Base-by-base conservation (phyloP, 1,284 basidiomycete species). In the Coniferiporia sulphurascens region DNA sequence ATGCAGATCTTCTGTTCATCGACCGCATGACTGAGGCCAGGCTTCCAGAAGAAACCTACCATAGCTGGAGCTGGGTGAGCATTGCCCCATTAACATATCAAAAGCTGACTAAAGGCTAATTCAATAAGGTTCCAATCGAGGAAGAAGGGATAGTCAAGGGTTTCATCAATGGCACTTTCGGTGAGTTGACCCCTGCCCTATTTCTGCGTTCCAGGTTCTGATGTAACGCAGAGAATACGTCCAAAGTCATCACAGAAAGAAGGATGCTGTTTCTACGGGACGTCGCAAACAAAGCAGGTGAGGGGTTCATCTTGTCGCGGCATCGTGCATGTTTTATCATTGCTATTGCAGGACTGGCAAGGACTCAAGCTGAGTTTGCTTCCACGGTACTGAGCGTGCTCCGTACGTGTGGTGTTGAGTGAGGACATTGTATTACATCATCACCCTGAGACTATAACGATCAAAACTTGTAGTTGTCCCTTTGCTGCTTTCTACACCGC, bases 51-150 rank as follows among this genome's bases (percentile, higher is more conserved):
- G 64, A 63, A 50, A 54, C 57, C 5, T 65, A 65, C 50, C 64
- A 65, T n/a, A 59, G 54, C 9, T 65, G 64, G 64, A 61, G 48
- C 48, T 65, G 62, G 62, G 64, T 65, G 59, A 53, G 61, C 48
- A n/a, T 13, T 34, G 22, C 8, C 36, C 35, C 32, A 22, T n/a
- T n/a, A n/a, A n/a, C n/a, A n/a, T n/a, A n/a, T 27, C 17, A 21
- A 21, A 8, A 32, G 19, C 17, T 4, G 19, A 36, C 9, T 5
- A 34, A 38, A 27, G 41, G 32, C 49, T 55, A 32, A 45, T 22
- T 21, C 22, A 15, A n/a, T 34, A 36, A 60, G 59, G 54, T 60
- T 12, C 60, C 60, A 6, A 48, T 61, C 38, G 38, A 32, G 22
- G 50, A 58, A 36, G 60, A 58, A 10, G 60, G 54, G 8, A 38